Conservation (phyloP, 2,329 filamentous ascomycete genomes). For the Blastomyces gilchristii region DNA sequence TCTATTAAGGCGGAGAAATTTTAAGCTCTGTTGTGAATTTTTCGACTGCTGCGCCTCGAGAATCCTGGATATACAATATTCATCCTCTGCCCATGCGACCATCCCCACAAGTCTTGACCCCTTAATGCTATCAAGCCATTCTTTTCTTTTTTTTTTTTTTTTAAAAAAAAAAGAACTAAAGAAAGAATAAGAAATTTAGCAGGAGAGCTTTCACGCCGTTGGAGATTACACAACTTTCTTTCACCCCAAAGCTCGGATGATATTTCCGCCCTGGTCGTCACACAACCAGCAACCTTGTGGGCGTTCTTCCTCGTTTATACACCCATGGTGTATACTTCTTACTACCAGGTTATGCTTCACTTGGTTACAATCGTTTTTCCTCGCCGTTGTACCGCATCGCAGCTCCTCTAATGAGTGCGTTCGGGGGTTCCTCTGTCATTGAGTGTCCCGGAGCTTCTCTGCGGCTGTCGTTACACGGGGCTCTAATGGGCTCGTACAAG, state of each 20-base stretch:
- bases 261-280: neutral
- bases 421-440: neutral
- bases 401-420: neutral
- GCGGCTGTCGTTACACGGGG: neutral
- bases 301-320: neutral
- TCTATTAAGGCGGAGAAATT: neutral
- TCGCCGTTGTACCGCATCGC: slow-evolving; percentile 2
- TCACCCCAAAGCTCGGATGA: neutral
- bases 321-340: neutral
- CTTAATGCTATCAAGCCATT: neutral
- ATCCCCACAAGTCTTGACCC: neutral
- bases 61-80: neutral
- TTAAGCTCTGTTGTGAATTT: neutral
- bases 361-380: neutral
- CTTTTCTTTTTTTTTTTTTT: no score
- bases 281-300: neutral
- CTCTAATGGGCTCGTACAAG: neutral
- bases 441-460: slow-evolving; percentile 2
- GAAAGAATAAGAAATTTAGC: neutral
- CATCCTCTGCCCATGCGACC: neutral
- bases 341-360: neutral
- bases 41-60: neutral
- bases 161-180: neutral
- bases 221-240: neutral
- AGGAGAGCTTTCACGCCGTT: neutral